Percentiles rank a stretch among this genome's conserved stretches.
phyloP scores from a whole-genome alignment of 192 early-diverging fungal species.

The Coemansia sp. region DNA sequence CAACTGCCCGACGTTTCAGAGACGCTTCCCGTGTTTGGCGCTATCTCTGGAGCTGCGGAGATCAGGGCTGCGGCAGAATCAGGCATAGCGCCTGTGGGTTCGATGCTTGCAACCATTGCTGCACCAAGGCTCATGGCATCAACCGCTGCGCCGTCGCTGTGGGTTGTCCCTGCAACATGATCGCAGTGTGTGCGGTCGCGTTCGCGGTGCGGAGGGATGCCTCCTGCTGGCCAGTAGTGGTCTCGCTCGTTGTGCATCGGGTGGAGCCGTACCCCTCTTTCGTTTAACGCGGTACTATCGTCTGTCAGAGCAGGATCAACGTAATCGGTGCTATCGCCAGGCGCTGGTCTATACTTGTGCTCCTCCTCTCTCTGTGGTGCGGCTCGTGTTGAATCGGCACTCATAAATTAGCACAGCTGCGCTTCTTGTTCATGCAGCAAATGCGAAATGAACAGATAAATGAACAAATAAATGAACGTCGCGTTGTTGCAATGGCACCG shows the following conservation, averaged over 20 bases:
- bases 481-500: neutral
- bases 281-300: neutral
- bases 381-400: slow-evolving; percentile 8
- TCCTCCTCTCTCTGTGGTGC: neutral
- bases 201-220: slow-evolving; percentile 35
- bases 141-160: neutral
- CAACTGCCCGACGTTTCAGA: neutral
- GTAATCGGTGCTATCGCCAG: neutral
- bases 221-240: slow-evolving; percentile 43
- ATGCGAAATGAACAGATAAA: neutral
- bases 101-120: slow-evolving; percentile 29
- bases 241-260: slow-evolving; percentile 34
- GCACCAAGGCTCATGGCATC: slow-evolving; percentile 4
- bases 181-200: slow-evolving; percentile 12
- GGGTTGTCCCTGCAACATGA: neutral
- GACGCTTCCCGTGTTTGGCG: neutral
- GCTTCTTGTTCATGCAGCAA: neutral
- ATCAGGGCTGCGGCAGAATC: slow-evolving; percentile 16
- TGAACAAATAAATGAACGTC: neutral
- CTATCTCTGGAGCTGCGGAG: slow-evolving; percentile 1
- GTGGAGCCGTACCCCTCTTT: neutral
- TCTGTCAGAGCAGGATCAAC: neutral
- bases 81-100: slow-evolving; percentile 25
- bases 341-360: neutral
- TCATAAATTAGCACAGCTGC: slow-evolving; percentile 5